Conservation (phyloP, 441 rosid genomes). For the Bocquillonia castaneifolia region DNA sequence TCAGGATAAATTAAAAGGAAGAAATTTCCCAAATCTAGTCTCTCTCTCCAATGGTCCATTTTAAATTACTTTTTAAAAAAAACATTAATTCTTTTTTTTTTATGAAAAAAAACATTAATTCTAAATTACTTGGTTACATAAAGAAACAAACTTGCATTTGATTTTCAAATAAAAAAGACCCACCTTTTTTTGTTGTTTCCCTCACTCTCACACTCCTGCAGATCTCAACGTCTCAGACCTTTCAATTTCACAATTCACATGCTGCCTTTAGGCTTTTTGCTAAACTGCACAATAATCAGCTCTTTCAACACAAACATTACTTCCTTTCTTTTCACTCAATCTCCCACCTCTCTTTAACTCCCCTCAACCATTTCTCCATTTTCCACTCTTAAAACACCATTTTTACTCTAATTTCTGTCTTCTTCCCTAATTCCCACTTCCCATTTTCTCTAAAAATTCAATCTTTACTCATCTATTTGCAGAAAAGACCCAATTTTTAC, state of each 20-base stretch:
- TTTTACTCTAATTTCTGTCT: not conserved
- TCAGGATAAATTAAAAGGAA: no score
- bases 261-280: not conserved
- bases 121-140: no score
- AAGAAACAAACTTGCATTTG: not conserved
- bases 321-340: constrained; percentile 23
- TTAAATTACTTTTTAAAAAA: no score
- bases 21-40: no score
- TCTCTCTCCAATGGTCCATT: no score
- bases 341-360: not conserved
- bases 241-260: not conserved
- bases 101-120: no score
- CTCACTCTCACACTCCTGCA: constrained; percentile 20
- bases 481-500: not conserved
- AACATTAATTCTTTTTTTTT: no score
- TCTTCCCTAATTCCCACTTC: not conserved
- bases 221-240: constrained; percentile 8
- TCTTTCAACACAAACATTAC: no score
- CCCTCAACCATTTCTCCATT: not conserved
- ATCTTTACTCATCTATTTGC: not conserved
- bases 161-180: constrained; percentile 14
- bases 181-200: constrained; percentile 5
- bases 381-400: not conserved
- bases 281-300: not conserved
- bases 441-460: not conserved